Evolutionary conservation across 495 filamentous ascomycete genomes (phyloP).

Genomic region (Hypoxylon subgilvum): DNA sequence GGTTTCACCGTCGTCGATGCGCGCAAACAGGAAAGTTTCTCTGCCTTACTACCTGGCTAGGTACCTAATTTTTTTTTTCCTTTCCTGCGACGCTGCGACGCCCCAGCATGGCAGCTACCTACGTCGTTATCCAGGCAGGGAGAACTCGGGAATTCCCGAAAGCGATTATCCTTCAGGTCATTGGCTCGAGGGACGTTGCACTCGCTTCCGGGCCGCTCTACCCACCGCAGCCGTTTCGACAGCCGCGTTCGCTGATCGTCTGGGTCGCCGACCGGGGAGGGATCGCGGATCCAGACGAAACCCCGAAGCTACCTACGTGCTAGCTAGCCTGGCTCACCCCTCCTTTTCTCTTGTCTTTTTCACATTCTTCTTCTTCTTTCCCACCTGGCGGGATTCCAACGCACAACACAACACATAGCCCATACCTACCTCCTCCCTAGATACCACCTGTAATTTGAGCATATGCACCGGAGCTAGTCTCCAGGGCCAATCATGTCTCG

Average conservation of each 20-base stretch:
- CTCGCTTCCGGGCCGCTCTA: constrained; percentile 36
- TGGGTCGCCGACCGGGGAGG: constrained; percentile 38
- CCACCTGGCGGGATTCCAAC: constrained; percentile 15
- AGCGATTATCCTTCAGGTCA: constrained; percentile 7
- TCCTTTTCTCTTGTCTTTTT: neutral
- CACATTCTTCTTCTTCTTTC: neutral
- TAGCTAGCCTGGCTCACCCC: neutral
- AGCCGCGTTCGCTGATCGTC: constrained; percentile 35
- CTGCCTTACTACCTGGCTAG: too few species aligned
- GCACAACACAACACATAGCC: too few species aligned
- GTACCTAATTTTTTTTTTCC: too few species aligned
- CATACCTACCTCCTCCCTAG: too few species aligned
- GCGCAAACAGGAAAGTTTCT: constrained; percentile 10
- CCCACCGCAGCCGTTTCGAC: constrained; percentile 38
- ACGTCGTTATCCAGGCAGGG: neutral
- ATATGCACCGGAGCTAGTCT: constrained; percentile 23
- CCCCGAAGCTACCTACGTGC: constrained; percentile 29
- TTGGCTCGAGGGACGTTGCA: constrained; percentile 33
- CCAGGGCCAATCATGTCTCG: constrained; percentile 21
- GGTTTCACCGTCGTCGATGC: constrained; percentile 2
- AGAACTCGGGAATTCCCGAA: constrained; percentile 17
- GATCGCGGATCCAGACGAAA: constrained; percentile 35
- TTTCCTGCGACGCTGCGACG: too few species aligned
- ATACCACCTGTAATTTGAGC: too few species aligned
- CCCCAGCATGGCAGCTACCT: neutral